A percentile compares a stretch with the other conserved stretches of the same genome.
Conservation (phyloP, 257 asterid species). For the Ballota nigra region DNA sequence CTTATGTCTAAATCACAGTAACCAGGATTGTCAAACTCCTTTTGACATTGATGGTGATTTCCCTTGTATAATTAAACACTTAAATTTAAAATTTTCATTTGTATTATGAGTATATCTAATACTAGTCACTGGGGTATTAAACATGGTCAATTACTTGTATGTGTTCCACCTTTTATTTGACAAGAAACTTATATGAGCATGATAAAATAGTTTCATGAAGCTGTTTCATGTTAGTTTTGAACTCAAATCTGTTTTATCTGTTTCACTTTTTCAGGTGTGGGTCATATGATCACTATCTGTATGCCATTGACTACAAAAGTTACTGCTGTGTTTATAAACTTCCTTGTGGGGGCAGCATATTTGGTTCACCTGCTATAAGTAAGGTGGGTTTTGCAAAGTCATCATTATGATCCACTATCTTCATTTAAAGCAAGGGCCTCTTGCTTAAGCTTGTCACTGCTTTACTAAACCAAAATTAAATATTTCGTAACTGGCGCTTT, state of each 20-base stretch:
- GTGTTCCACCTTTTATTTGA: constrained; percentile 1
- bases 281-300: constrained; percentile 81
- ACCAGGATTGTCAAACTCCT: background rate
- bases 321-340: constrained; percentile 60
- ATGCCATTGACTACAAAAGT: constrained; percentile 79
- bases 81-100: background rate
- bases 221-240: constrained; percentile 11
- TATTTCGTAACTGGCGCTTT: background rate
- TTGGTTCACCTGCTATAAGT: constrained; percentile 82
- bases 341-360: constrained; percentile 86
- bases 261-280: constrained; percentile 74
- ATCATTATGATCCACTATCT: constrained; percentile 4
- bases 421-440: background rate
- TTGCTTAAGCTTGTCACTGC: constrained; percentile 8
- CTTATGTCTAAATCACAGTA: background rate
- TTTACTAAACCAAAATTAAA: background rate
- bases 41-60: background rate
- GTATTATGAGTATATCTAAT: background rate
- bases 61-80: constrained; percentile 1
- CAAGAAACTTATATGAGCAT: background rate
- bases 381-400: constrained; percentile 53
- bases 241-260: constrained; percentile 13
- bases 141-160: constrained; percentile 2
- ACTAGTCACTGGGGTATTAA: constrained; percentile 4
- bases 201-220: constrained; percentile 1